A percentile compares a stretch with the other conserved stretches of the same genome.
Conservation (phyloP, 169 alveolate species). For the Babesia caballi region DNA sequence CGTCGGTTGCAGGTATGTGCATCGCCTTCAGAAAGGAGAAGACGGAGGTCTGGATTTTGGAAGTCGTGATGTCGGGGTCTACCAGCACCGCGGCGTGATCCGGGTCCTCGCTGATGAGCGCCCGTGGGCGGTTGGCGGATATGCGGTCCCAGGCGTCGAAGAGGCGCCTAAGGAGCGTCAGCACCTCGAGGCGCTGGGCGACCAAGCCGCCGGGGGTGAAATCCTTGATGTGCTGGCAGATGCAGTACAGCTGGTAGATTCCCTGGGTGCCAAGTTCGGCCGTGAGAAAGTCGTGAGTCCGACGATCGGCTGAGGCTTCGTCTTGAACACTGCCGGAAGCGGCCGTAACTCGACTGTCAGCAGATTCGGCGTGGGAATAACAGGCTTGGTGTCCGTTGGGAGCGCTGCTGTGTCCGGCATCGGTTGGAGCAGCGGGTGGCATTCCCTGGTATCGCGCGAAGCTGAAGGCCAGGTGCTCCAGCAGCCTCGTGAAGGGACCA, state of each 20-base stretch:
- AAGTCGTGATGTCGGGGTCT: constrained; percentile 31
- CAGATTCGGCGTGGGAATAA: neutral
- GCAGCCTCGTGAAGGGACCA: neutral
- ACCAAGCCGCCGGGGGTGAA: constrained; percentile 22
- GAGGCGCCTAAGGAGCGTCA: constrained; percentile 10
- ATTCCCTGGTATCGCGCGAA: neutral
- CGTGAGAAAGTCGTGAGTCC: constrained; percentile 11
- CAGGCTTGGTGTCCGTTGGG: neutral
- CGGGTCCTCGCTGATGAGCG: neutral
- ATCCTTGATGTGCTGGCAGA: constrained; percentile 36
- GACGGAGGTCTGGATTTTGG: constrained; percentile 44
- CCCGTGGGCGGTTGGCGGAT: neutral
- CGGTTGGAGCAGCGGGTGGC: neutral
- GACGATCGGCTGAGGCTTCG: neutral
- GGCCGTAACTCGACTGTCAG: neutral
- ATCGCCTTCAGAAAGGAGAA: constrained; percentile 19
- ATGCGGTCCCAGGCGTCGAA: constrained; percentile 20
- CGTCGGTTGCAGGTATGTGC: neutral
- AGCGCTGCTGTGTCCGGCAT: neutral
- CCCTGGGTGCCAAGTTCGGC: constrained; percentile 56
- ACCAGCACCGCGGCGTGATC: neutral
- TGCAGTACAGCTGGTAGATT: constrained; percentile 52
- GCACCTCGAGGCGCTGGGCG: constrained; percentile 9
- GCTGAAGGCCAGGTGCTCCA: neutral
- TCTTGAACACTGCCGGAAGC: neutral